Conservation (phyloP, 257 asterid species). For the Petrea volubilis region DNA sequence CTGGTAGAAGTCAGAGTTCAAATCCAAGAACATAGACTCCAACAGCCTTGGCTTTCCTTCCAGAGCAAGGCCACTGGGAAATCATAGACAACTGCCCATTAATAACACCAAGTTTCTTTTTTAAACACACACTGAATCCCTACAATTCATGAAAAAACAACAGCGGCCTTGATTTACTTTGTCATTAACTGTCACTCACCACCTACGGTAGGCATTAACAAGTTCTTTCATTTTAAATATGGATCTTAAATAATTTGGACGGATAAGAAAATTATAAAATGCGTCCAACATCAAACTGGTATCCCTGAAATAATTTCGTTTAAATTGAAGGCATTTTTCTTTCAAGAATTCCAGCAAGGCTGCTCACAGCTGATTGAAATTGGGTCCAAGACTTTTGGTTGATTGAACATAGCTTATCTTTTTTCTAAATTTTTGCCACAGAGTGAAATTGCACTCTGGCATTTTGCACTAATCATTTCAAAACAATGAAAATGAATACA, state of each 20-base stretch:
- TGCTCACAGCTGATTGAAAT: not conserved
- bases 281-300: not conserved
- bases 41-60: not conserved
- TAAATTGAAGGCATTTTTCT: not conserved
- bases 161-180: not conserved
- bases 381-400: not conserved
- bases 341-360: not conserved
- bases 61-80: not conserved
- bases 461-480: not conserved
- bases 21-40: not conserved
- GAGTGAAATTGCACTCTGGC: not conserved
- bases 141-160: not conserved
- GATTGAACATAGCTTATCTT: not conserved
- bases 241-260: not conserved
- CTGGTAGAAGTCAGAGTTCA: slow-evolving; percentile 2
- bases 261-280: not conserved
- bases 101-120: not conserved
- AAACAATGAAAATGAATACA: not conserved
- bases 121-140: not conserved
- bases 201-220: not conserved
- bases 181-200: not conserved
- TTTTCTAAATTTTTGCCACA: not conserved
- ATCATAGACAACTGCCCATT: not conserved
- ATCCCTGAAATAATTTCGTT: not conserved
- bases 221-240: not conserved